These are phyloP conservation scores for Batkoa obscura DNA, from an alignment of 371 early-diverging fungal genomes.

Conservation along the genomic window DNA sequence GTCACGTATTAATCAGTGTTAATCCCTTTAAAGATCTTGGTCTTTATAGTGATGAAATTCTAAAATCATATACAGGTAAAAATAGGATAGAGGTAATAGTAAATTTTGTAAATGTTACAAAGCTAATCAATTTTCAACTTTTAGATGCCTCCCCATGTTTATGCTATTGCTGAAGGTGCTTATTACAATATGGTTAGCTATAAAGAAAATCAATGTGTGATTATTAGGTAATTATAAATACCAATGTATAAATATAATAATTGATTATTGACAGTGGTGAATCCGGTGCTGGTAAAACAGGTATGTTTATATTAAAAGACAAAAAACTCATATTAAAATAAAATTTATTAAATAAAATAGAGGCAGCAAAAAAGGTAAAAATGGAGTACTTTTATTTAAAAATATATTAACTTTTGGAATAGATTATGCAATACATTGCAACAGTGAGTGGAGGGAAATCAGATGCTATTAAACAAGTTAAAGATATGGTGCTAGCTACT, in stretches of 20 bases:
- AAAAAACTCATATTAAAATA: no score
- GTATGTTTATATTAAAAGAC: conserved; percentile 8
- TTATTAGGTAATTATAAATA: conserved; percentile 37
- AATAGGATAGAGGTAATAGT: conserved; percentile 52
- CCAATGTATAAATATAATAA: conserved; percentile 1
- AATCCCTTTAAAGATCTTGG: conserved; percentile 74
- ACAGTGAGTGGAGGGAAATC: conserved; percentile 69
- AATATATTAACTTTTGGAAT: not conserved
- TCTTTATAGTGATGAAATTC: conserved; percentile 53
- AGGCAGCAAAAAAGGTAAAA: conserved; percentile 54
- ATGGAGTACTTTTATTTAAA: not conserved
- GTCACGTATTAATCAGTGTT: conserved; percentile 73
- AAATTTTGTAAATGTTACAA: not conserved
- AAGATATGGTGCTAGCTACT: conserved; percentile 88
- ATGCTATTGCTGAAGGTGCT: conserved; percentile 66
- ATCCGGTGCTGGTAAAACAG: conserved; percentile 87
- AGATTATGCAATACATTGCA: conserved; percentile 93
- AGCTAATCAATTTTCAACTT: not conserved
- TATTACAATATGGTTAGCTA: conserved; percentile 89
- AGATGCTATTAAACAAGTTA: conserved; percentile 73
- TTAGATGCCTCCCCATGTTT: conserved; percentile 71
- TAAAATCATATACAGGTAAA: conserved; percentile 57
- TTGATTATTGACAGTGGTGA: conserved; percentile 36
- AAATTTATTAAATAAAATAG: conserved; percentile 22
- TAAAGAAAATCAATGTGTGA: conserved; percentile 95